Base-by-base conservation (phyloP, 202 grass and related monocot species). In the Elaeis oleifera region DNA sequence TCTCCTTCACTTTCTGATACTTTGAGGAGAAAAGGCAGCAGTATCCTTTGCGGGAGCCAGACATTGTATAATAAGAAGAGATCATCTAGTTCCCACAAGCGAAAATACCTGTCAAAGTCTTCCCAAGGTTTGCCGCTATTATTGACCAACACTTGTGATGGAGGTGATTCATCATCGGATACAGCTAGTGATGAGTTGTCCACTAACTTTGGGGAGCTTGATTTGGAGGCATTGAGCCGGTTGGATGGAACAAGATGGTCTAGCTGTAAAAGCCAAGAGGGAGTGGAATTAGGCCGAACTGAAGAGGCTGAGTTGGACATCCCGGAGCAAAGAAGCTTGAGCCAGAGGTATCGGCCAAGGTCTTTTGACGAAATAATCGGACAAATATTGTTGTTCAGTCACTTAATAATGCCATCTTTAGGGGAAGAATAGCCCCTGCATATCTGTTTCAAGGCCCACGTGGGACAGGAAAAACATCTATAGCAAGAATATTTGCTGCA, bases 211-310 rank as follows among this genome's bases (percentile, higher is more conserved):
- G 94, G 77, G 54, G 94, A 97, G 54, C 71, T 97, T 81, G 88
- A 97, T 82, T 85, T 92, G 63, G 94, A 97, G 82, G 88, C 88
- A 54, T 70, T 89, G 50, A 97, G 94, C 76, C 84, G 94, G 59
- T 78, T 97, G 75, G 94, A 97, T 84, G 94, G 94, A 60, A 89
- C 79, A 71, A 92, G 94, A 58, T 97, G 94, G 94, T 97, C 92
- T 74, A 97, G 84, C 60, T 97, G 92, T 80, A 97, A 84, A 89
- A 97, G 92, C 65, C 79, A 89, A 73, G 94, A 97, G 19, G 81
- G 79, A 23, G 64, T 77, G 49, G 85, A 78, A 51, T 16, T 84
- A 3, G 64, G 77, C 58, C 51, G 51, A 55, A 54, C 58, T 72
- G 77, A n/a, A 21, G 72, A 61, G 49, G 29, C 44, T 32, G 85